Base-by-base conservation (phyloP, 2,329 filamentous ascomycete genomes). In the Rhynchosporium secalis region DNA sequence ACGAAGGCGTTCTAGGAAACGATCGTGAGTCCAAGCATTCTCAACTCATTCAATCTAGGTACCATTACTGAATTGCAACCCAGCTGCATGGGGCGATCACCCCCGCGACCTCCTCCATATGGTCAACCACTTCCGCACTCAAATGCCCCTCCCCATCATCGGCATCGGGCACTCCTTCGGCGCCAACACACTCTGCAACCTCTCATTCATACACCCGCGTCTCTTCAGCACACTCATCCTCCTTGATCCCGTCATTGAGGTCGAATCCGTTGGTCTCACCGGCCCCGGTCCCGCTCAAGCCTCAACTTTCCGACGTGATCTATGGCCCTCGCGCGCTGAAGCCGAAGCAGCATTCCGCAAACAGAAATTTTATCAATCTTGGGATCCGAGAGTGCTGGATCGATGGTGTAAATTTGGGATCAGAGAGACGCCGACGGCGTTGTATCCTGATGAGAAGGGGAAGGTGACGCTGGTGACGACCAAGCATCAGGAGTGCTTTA, bases 161-260 rank as follows among this genome's bases (percentile, higher is more conserved):
- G 93, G 91, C 61, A 76, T 98, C 33, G 94, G 92, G 15, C 94
- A 98, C 77, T 96, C 91, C 69, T 93, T 96, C 80, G 94, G 94
- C 69, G 92, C 83, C 67, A 85, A 84, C 72, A 84, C 90, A 62
- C 81, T 97, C 59, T 81, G 84, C 59, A 86, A 91, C 69, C 80
- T 94, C 15, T 80, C 90, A 4, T 78, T 94, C 10, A 82, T 92
- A 68, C 89, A 96, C 75, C 92, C 94, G 1, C 88, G 92, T 7
- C 84, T 97, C 26, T 81, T 97, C 66, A 83, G 86, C 65, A 84
- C 85, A 7, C 76, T 96, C 6, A 79, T 96, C 49, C 82, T 96
- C 38, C 78, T 97, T n/a, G 93, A 97, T 72, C 92, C 93, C 0
- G 90, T 95, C 65, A 88, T 96, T 68, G 81, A 85, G 56, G 71